Conservation (phyloP, 169 alveolate species). For the Babesia bigemina region DNA sequence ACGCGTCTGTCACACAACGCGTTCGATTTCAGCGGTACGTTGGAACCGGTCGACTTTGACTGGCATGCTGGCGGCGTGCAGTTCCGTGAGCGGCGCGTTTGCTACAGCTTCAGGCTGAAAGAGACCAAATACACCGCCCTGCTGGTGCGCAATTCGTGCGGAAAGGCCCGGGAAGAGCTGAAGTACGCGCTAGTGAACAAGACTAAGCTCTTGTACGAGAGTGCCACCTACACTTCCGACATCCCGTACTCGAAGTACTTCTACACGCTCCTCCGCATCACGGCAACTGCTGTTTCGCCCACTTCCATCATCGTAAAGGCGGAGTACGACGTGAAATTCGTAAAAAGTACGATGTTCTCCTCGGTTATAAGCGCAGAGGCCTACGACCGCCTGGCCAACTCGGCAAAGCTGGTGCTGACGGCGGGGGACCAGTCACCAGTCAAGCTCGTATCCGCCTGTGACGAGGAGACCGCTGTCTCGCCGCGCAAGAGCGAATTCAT, state of each 20-base stretch:
- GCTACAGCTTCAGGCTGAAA: conserved; percentile 35
- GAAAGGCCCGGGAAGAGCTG: conserved; percentile 45
- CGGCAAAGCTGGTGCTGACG: background rate
- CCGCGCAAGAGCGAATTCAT: background rate
- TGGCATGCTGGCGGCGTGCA: conserved; percentile 38
- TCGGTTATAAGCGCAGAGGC: conserved; percentile 56
- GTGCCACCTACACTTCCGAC: conserved; percentile 16
- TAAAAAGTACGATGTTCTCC: conserved; percentile 34
- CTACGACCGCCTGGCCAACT: conserved; percentile 9
- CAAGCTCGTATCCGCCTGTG: background rate
- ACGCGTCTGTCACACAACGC: conserved; percentile 35
- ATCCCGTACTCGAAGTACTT: conserved; percentile 58
- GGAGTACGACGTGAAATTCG: conserved; percentile 46
- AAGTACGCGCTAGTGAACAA: conserved; percentile 41
- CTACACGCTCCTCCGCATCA: conserved; percentile 48
- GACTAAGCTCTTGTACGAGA: conserved; percentile 33
- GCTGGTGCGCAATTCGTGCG: conserved; percentile 19
- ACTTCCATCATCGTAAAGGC: conserved; percentile 4
- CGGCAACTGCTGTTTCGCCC: conserved; percentile 24
- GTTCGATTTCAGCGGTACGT: conserved; percentile 34
- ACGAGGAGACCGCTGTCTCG: background rate
- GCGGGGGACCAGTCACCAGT: background rate
- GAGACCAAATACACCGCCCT: conserved; percentile 31
- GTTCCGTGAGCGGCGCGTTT: conserved; percentile 7
- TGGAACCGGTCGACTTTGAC: conserved; percentile 45